Conservation (phyloP, 2,329 filamentous ascomycete species). For the Neonectria faginata region DNA sequence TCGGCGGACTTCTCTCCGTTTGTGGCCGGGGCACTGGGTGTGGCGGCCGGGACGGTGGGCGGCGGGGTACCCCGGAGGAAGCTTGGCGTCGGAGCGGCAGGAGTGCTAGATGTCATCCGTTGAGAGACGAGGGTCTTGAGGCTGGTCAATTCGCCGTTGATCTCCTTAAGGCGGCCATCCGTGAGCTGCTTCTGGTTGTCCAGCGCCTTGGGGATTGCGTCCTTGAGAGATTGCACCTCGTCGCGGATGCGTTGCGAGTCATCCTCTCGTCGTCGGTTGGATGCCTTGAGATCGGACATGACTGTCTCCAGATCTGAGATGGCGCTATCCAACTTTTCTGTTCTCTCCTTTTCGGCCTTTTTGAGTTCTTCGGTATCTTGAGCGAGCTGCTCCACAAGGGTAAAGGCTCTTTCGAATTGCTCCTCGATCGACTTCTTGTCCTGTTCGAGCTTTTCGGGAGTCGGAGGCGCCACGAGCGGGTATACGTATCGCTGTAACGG, state of each 20-base stretch:
- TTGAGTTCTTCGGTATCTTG: constrained; percentile 93
- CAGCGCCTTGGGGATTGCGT: constrained; percentile 88
- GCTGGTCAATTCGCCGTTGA: constrained; percentile 89
- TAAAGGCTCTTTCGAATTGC: constrained; percentile 91
- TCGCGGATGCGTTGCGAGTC: constrained; percentile 88
- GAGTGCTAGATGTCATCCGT: constrained; percentile 61
- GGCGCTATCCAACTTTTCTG: constrained; percentile 83
- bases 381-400: constrained; percentile 89
- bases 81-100: constrained; percentile 44
- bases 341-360: constrained; percentile 84
- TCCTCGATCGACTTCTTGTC: constrained; percentile 95
- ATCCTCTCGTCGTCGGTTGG: constrained; percentile 84
- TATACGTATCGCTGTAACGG: constrained; percentile 81
- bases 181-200: constrained; percentile 87
- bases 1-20: constrained; percentile 47
- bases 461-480: constrained; percentile 91
- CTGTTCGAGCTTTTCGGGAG: constrained; percentile 90
- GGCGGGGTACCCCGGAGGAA: constrained; percentile 45
- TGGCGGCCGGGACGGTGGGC: constrained; percentile 34
- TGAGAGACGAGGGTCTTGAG: constrained; percentile 86
- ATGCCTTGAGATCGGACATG: constrained; percentile 82
- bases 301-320: constrained; percentile 87
- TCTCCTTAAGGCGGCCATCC: constrained; percentile 83
- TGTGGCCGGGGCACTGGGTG: constrained; percentile 39
- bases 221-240: constrained; percentile 85